These are phyloP conservation scores for Phylloporus scabripes DNA, from an alignment of 768 basidiomycete genomes.

Conservation along the genomic window DNA sequence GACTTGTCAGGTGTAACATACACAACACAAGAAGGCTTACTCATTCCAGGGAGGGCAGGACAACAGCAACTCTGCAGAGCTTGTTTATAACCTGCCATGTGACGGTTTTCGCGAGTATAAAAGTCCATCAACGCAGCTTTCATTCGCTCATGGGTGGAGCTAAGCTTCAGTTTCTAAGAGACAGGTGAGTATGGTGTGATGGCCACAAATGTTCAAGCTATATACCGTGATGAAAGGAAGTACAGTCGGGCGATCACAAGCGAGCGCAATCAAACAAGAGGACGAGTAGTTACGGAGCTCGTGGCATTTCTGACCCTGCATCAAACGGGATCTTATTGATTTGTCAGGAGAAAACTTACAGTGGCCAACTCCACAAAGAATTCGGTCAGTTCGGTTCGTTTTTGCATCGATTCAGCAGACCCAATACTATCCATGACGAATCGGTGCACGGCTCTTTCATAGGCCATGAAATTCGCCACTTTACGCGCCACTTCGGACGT, in stretches of 20 bases:
- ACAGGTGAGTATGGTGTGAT: neutral
- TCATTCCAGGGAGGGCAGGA: constrained; percentile 31
- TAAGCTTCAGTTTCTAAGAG: constrained; percentile 24
- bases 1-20: constrained; percentile 2
- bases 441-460: constrained; percentile 34
- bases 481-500: constrained; percentile 28
- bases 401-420: constrained; percentile 16
- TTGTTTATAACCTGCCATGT: constrained; percentile 28
- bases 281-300: constrained; percentile 42
- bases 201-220: neutral
- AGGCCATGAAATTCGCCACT: constrained; percentile 30
- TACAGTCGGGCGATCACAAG: constrained; percentile 38
- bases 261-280: constrained; percentile 38
- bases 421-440: constrained; percentile 39
- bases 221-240: constrained; percentile 26
- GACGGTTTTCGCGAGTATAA: constrained; percentile 22
- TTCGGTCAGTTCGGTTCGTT: constrained; percentile 27
- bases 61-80: constrained; percentile 26
- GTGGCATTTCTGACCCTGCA: constrained; percentile 36
- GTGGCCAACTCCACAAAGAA: constrained; percentile 45
- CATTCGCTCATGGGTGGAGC: constrained; percentile 19
- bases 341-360: constrained; percentile 24
- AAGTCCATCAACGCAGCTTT: constrained; percentile 16
- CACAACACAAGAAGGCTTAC: constrained; percentile 7
- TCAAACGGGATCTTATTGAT: constrained; percentile 1